These are phyloP conservation scores for Gastrolobium bilobum DNA, from an alignment of 306 rosid species.

Conservation along the genomic window DNA sequence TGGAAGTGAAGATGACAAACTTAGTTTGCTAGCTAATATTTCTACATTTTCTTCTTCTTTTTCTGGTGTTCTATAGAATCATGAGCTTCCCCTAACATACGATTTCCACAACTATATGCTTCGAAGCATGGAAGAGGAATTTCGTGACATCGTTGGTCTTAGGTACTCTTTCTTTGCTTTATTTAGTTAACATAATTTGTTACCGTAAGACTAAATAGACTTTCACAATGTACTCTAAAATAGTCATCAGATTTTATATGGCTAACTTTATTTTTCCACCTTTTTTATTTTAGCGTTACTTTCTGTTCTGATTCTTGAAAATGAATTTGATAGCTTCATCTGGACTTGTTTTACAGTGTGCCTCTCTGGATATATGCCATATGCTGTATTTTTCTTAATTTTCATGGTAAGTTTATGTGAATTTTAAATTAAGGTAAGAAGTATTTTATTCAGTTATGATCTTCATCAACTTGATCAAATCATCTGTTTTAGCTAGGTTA, in stretches of 20 bases:
- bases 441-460: not conserved
- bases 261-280: not conserved
- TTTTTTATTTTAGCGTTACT: not conserved
- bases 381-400: conserved; percentile 80
- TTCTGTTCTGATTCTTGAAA: conserved; percentile 16
- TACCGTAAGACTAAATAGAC: conserved; percentile 11
- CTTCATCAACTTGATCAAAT: conserved; percentile 21
- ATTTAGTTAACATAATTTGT: conserved; percentile 6
- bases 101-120: conserved; percentile 94
- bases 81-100: conserved; percentile 79
- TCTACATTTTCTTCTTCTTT: conserved; percentile 31
- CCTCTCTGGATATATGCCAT: conserved; percentile 92
- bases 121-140: conserved; percentile 97
- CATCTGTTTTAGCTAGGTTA: conserved; percentile 33
- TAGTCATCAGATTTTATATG: not conserved
- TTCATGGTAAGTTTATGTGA: conserved; percentile 73
- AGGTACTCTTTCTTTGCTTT: conserved; percentile 59
- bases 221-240: not conserved
- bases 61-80: conserved; percentile 64
- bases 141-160: conserved; percentile 87
- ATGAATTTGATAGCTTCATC: conserved; percentile 29
- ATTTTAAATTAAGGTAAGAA: conserved; percentile 26
- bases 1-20: conserved; percentile 31
- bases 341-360: conserved; percentile 66
- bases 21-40: conserved; percentile 49